Percentiles rank a stretch among this genome's conserved stretches.
These are phyloP conservation scores for Sutorius australiensis DNA, from an alignment of 768 basidiomycete genomes.

Conservation along the genomic window DNA sequence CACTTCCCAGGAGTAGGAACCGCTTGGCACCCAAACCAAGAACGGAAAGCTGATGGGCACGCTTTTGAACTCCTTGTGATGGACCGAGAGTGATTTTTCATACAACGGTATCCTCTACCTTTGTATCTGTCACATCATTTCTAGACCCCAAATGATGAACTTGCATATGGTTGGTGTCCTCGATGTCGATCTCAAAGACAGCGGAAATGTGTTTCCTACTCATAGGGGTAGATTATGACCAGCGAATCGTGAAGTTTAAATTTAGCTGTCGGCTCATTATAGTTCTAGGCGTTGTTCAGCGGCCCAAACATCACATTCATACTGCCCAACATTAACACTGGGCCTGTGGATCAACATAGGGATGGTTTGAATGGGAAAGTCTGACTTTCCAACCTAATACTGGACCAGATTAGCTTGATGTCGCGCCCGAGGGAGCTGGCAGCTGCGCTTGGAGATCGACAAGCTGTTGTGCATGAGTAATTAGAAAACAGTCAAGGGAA, in stretches of 20 bases:
- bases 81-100: neutral
- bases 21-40: slow-evolving; percentile 41
- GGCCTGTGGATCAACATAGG: neutral
- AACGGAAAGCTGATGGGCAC: slow-evolving; percentile 58
- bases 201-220: neutral
- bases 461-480: slow-evolving; percentile 41
- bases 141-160: neutral
- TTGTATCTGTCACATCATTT: neutral
- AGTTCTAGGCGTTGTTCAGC: neutral
- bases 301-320: neutral
- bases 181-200: neutral
- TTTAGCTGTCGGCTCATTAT: neutral
- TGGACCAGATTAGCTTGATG: slow-evolving; percentile 4
- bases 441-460: slow-evolving; percentile 63
- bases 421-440: slow-evolving; percentile 32
- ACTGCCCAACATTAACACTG: neutral
- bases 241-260: neutral
- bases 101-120: neutral
- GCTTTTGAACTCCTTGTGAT: neutral
- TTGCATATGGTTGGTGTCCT: neutral
- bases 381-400: neutral
- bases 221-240: neutral
- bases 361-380: neutral
- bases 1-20: slow-evolving; percentile 41
- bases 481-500: neutral